These are phyloP conservation scores for Brassica nigra DNA, from an alignment of 345 rosid genomes.

Conservation along the genomic window DNA sequence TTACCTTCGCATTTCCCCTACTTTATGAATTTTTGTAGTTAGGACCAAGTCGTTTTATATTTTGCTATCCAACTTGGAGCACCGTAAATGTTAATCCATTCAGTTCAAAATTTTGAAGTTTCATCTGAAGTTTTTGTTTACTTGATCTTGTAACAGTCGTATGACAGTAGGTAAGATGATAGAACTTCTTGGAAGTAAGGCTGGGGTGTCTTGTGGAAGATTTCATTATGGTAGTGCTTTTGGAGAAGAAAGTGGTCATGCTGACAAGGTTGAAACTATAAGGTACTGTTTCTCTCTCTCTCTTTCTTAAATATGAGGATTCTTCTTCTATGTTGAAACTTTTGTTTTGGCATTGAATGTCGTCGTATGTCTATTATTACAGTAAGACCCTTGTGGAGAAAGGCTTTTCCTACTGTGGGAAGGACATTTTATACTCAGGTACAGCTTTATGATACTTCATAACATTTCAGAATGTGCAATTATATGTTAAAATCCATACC, in stretches of 20 bases:
- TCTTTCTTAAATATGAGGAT: background rate
- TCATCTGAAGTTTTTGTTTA: slow-evolving; percentile 7
- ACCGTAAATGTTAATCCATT: background rate
- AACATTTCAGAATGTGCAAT: slow-evolving; percentile 8
- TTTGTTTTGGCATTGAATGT: slow-evolving; percentile 14
- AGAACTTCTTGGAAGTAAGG: slow-evolving; percentile 96
- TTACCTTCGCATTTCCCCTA: background rate
- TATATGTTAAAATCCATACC: slow-evolving; percentile 6
- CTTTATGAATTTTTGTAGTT: background rate
- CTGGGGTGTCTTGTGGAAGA: slow-evolving; percentile 84
- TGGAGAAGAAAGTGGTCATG: slow-evolving; percentile 95
- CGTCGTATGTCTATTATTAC: slow-evolving; percentile 27
- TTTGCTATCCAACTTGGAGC: slow-evolving; percentile 3
- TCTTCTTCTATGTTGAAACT: slow-evolving; percentile 15
- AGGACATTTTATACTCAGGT: slow-evolving; percentile 95
- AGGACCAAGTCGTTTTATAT: background rate
- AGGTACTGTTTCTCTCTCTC: slow-evolving; percentile 45
- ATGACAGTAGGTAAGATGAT: slow-evolving; percentile 99
- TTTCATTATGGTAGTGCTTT: slow-evolving; percentile 97
- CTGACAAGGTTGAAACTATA: slow-evolving; percentile 79
- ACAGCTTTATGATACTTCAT: slow-evolving; percentile 17
- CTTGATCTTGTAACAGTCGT: slow-evolving; percentile 58
- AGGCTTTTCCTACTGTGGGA: slow-evolving; percentile 89
- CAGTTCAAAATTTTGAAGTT: background rate
- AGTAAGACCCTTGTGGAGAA: slow-evolving; percentile 76